Conservation (phyloP, 2,329 filamentous ascomycete genomes). For the Hypoxylon sp. region DNA sequence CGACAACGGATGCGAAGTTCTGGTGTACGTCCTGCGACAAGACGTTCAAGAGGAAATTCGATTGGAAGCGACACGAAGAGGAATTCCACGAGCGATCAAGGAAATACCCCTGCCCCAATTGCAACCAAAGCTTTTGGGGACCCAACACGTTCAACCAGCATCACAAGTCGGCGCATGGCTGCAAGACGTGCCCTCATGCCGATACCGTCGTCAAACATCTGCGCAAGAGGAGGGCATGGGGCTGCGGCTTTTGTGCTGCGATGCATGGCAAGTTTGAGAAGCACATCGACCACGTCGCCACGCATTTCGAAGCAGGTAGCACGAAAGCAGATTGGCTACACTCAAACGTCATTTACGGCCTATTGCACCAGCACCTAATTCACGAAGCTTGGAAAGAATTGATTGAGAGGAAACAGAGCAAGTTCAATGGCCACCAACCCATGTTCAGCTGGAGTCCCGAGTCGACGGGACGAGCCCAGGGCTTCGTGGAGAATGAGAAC, state of each 20-base stretch:
- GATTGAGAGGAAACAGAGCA: conserved; percentile 61
- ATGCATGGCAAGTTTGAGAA: conserved; percentile 75
- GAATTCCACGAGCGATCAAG: conserved; percentile 79
- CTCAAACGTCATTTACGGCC: conserved; percentile 76
- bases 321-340: conserved; percentile 78
- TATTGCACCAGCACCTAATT: conserved; percentile 76
- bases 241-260: conserved; percentile 77
- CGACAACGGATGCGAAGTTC: conserved; percentile 51
- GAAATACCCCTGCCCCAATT: conserved; percentile 77
- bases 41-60: conserved; percentile 76
- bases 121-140: conserved; percentile 77
- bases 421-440: conserved; percentile 67
- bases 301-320: conserved; percentile 75
- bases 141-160: conserved; percentile 79
- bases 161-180: conserved; percentile 75
- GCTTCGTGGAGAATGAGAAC: conserved; percentile 73
- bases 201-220: conserved; percentile 75
- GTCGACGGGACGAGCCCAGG: conserved; percentile 70
- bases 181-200: conserved; percentile 75
- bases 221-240: conserved; percentile 76
- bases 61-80: conserved; percentile 79
- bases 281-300: conserved; percentile 77
- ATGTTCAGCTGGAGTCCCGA: conserved; percentile 73
- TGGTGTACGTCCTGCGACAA: conserved; percentile 70
- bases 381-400: conserved; percentile 73